These are phyloP conservation scores for Eucalyptus regnans DNA, from an alignment of 345 rosid genomes.

Conservation along the genomic window DNA sequence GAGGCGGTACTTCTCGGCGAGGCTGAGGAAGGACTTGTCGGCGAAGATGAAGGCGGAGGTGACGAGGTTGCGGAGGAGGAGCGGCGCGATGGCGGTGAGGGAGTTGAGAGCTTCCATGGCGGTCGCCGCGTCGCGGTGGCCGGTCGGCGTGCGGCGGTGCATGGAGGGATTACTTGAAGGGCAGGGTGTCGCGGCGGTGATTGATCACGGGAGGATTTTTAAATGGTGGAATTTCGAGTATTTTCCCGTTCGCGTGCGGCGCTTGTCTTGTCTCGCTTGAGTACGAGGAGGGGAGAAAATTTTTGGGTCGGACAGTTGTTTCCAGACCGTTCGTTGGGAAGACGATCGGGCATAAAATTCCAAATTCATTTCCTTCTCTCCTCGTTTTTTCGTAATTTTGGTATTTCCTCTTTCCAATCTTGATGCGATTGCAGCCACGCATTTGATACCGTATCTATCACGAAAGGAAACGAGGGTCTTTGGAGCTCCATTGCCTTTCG, in stretches of 20 bases:
- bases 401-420: background rate
- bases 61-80: slow-evolving; percentile 41
- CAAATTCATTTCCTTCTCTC: background rate
- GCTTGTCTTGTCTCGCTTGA: background rate
- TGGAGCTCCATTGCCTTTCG: background rate
- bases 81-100: slow-evolving; percentile 28
- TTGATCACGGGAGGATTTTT: background rate
- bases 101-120: slow-evolving; percentile 24
- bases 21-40: slow-evolving; percentile 42
- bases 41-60: slow-evolving; percentile 44
- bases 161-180: background rate
- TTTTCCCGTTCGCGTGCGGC: background rate
- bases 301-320: background rate
- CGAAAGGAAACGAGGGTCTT: background rate
- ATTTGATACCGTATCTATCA: background rate
- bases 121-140: background rate
- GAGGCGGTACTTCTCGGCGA: slow-evolving; percentile 30
- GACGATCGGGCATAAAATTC: background rate
- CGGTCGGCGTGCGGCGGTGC: background rate
- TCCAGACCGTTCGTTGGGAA: background rate
- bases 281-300: background rate
- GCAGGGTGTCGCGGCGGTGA: background rate
- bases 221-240: background rate
- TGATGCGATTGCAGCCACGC: background rate
- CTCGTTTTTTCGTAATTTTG: background rate